Percentiles rank a stretch among this genome's conserved stretches.
These are phyloP conservation scores for Naematelia encephala DNA, from an alignment of 768 basidiomycete genomes.

Conservation along the genomic window DNA sequence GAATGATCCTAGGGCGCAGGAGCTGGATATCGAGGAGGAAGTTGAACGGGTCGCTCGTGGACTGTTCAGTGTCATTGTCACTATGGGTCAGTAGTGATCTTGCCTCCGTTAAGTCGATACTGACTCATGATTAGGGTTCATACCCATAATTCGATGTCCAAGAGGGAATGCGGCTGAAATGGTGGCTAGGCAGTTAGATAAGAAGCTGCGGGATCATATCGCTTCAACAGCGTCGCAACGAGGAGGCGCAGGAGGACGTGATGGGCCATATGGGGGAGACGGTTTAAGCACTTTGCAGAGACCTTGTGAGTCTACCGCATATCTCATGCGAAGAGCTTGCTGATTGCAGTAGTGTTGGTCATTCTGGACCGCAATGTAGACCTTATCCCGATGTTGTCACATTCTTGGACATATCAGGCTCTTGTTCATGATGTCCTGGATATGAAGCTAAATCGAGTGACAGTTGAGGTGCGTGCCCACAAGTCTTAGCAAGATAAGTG, in stretches of 20 bases:
- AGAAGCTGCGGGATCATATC: conserved; percentile 78
- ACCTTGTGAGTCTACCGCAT: conserved; percentile 60
- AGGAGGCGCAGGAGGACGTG: conserved; percentile 54
- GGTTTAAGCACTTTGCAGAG: conserved; percentile 82
- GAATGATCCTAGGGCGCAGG: conserved; percentile 84
- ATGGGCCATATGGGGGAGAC: conserved; percentile 68
- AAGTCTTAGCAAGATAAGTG: background rate
- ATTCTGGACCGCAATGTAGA: conserved; percentile 94
- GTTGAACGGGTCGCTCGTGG: conserved; percentile 87
- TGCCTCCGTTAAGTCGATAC: background rate
- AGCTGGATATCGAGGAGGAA: conserved; percentile 86
- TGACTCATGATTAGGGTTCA: conserved; percentile 60
- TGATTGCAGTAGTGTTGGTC: conserved; percentile 65
- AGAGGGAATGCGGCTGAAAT: conserved; percentile 97
- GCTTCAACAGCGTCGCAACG: conserved; percentile 54
- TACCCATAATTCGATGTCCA: conserved; percentile 91
- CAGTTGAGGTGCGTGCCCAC: conserved; percentile 57
- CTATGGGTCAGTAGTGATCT: conserved; percentile 63
- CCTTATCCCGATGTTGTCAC: conserved; percentile 84
- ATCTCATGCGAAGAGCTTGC: background rate
- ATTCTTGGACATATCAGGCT: conserved; percentile 99
- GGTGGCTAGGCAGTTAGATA: conserved; percentile 95
- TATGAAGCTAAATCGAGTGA: conserved; percentile 92
- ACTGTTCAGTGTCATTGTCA: conserved; percentile 84
- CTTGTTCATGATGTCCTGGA: conserved; percentile 95